phyloP scores from a whole-genome alignment of 2,329 filamentous ascomycete species.

The Sodiomyces alkalinus region DNA sequence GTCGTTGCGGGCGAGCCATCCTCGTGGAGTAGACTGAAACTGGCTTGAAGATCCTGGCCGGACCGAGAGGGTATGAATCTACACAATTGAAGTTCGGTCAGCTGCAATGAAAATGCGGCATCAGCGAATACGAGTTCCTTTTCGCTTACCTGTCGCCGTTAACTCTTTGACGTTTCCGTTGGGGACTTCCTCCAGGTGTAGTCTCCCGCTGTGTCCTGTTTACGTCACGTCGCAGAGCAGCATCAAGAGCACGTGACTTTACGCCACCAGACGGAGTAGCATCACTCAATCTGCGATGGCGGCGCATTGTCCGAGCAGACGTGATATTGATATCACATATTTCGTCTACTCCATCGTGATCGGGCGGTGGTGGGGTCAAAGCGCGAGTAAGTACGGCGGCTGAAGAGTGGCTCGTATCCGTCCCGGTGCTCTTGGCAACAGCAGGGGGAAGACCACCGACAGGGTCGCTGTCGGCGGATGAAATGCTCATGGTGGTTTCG shows the following conservation, averaged over 20 bases:
- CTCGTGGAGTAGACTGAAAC: constrained; percentile 82
- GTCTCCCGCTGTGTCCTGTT: constrained; percentile 34
- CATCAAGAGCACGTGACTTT: constrained; percentile 34
- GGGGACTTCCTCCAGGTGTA: constrained; percentile 37
- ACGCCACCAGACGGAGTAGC: constrained; percentile 22
- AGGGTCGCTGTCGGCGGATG: too few relatives aligned
- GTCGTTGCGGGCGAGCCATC: constrained; percentile 88
- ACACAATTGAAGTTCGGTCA: constrained; percentile 3
- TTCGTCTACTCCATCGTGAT: too few relatives aligned
- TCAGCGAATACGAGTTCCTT: constrained; percentile 5
- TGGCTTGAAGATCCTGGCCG: constrained; percentile 84
- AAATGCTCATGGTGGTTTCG: too few relatives aligned
- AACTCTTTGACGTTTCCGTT: constrained; percentile 43
- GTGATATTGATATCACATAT: too few relatives aligned
- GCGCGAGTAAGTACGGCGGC: constrained; percentile 20
- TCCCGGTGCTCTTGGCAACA: constrained; percentile 14
- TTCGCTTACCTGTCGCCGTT: constrained; percentile 42
- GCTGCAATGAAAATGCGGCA: neutral
- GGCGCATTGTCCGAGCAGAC: too few relatives aligned
- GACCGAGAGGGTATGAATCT: constrained; percentile 93
- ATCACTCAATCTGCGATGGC: too few relatives aligned
- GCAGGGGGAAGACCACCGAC: too few relatives aligned
- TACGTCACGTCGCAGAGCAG: constrained; percentile 35
- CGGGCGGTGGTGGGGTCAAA: constrained; percentile 29
- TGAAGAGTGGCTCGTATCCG: constrained; percentile 19